Conservation (phyloP, 257 asterid species). For the Solanum megistacrolobum region DNA sequence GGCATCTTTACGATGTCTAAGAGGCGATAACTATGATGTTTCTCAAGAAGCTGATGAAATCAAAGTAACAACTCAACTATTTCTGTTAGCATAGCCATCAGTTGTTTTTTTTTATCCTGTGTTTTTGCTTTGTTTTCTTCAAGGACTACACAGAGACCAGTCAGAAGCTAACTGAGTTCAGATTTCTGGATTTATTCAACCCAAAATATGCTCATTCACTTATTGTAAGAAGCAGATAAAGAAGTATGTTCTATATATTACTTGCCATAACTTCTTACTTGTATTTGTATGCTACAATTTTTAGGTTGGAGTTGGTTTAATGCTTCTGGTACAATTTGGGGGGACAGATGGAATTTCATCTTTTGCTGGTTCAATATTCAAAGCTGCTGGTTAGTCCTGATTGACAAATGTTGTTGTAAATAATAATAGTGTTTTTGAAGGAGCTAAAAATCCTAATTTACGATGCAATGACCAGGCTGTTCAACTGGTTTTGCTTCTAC, state of each 20-base stretch:
- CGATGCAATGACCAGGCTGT: slow-evolving; percentile 5
- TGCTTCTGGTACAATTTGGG: slow-evolving; percentile 23
- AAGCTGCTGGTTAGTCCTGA: slow-evolving; percentile 14
- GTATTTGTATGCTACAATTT: neutral
- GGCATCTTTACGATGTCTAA: slow-evolving; percentile 5
- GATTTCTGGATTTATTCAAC: slow-evolving; percentile 17
- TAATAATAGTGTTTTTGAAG: neutral
- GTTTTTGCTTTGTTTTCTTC: neutral
- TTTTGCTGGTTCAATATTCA: slow-evolving; percentile 18
- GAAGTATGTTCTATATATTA: neutral
- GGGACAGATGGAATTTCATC: slow-evolving; percentile 24
- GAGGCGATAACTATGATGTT: slow-evolving; percentile 12
- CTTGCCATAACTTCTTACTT: neutral
- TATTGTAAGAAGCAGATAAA: slow-evolving; percentile 7
- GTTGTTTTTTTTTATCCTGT: neutral
- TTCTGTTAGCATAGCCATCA: neutral
- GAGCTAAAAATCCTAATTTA: neutral
- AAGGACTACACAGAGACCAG: slow-evolving; percentile 14
- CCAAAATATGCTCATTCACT: slow-evolving; percentile 22
- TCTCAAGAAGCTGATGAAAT: slow-evolving; percentile 23
- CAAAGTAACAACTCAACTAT: neutral
- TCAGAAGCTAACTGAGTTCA: slow-evolving; percentile 6
- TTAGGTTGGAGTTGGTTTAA: slow-evolving; percentile 23
- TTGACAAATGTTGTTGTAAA: neutral
- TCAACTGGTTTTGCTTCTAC: slow-evolving; percentile 13